phyloP scores from a whole-genome alignment of 805 yeast species.

The Sugiyamaella boreocaroliniensis region DNA sequence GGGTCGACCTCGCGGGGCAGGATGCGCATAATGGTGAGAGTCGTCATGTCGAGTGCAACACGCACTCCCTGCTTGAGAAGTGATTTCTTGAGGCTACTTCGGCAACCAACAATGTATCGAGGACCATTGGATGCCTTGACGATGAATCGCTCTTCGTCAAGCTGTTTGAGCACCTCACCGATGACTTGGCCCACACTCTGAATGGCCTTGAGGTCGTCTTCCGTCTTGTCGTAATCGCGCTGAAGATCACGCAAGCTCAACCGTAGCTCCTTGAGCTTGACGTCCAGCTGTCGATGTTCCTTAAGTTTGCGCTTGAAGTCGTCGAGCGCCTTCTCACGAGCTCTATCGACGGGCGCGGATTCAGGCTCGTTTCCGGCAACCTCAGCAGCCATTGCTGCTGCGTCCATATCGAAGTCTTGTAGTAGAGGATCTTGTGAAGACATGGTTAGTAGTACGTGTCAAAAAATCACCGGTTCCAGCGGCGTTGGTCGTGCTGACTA shows the following conservation, averaged over 20 bases:
- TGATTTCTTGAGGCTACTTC: slow-evolving; percentile 82
- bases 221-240: slow-evolving; percentile 82
- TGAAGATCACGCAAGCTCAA: slow-evolving; percentile 77
- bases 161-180: slow-evolving; percentile 92
- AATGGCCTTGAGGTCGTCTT: slow-evolving; percentile 91
- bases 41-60: slow-evolving; percentile 95
- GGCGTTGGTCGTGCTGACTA: background rate
- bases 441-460: background rate
- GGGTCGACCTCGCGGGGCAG: slow-evolving; percentile 98
- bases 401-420: background rate
- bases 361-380: slow-evolving; percentile 22
- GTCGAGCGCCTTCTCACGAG: slow-evolving; percentile 67
- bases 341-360: slow-evolving; percentile 46
- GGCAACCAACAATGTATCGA: slow-evolving; percentile 93
- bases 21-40: slow-evolving; percentile 94
- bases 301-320: slow-evolving; percentile 78
- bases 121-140: slow-evolving; percentile 98
- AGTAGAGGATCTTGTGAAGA: background rate
- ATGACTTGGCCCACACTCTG: slow-evolving; percentile 96
- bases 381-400: slow-evolving; percentile 15
- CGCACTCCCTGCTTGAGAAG: slow-evolving; percentile 87
- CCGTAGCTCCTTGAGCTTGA: slow-evolving; percentile 77
- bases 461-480: background rate
- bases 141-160: slow-evolving; percentile 87
- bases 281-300: slow-evolving; percentile 94